A percentile compares a stretch with the other conserved stretches of the same genome.
phyloP scores from a whole-genome alignment of 371 early-diverging fungal species.

The Apophysomyces ossiformis region DNA sequence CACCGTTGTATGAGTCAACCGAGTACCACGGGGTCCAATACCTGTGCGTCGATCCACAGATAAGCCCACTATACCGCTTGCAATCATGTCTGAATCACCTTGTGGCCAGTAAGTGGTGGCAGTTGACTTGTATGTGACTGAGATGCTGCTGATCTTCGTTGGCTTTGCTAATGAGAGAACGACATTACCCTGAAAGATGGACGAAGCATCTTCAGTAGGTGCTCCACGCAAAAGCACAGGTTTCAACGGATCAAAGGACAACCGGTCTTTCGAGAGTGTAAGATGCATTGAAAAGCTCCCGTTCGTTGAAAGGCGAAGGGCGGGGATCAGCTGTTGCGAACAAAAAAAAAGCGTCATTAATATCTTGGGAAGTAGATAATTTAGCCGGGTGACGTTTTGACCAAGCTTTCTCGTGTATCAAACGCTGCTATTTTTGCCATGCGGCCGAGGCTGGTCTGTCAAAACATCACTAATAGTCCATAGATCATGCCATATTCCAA shows the following conservation, averaged over 20 bases:
- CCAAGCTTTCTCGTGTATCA: background rate
- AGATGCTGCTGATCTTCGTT: constrained; percentile 30
- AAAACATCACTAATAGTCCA: no score
- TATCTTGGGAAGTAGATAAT: background rate
- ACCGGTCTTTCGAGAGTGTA: constrained; percentile 33
- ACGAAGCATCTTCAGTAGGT: constrained; percentile 36
- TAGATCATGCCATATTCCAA: no score
- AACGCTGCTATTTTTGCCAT: no score
- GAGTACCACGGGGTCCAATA: constrained; percentile 38
- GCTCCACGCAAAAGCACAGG: constrained; percentile 38
- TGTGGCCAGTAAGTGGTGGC: constrained; percentile 37
- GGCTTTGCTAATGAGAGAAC: constrained; percentile 31
- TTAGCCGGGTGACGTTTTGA: constrained; percentile 3
- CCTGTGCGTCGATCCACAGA: constrained; percentile 23
- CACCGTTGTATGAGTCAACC: constrained; percentile 27
- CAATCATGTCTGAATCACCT: constrained; percentile 19
- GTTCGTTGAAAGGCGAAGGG: background rate
- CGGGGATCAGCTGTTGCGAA: background rate
- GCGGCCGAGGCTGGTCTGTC: no score
- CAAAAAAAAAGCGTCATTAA: background rate
- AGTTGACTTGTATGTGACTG: constrained; percentile 29
- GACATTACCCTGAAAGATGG: constrained; percentile 35
- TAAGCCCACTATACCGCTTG: constrained; percentile 1
- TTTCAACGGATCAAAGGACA: constrained; percentile 38
- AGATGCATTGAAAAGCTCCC: constrained; percentile 19